Evolutionary conservation across 768 basidiomycete species (phyloP).

Genomic region (Tylopilus rubrobrunneus): DNA sequence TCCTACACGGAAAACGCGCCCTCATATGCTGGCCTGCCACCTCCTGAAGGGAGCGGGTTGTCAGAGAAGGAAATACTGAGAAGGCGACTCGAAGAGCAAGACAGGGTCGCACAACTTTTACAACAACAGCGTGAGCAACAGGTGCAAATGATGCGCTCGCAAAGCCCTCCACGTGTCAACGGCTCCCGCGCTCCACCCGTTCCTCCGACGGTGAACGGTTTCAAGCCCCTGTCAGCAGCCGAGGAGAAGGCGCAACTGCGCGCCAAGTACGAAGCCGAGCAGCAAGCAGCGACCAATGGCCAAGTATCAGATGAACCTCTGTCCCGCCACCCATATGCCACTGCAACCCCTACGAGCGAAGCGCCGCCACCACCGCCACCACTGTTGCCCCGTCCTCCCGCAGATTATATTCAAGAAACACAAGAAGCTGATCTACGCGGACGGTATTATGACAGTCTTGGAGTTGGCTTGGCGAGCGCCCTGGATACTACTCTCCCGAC

Average conservation of each 20-base stretch:
- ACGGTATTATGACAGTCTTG: constrained; percentile 31
- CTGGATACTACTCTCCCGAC: constrained; percentile 32
- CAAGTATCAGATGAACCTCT: not conserved
- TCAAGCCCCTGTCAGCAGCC: constrained; percentile 54
- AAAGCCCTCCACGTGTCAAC: constrained; percentile 27
- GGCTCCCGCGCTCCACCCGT: constrained; percentile 29
- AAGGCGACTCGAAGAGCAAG: constrained; percentile 54
- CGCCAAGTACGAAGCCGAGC: constrained; percentile 61
- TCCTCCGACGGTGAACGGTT: constrained; percentile 23
- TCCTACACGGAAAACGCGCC: constrained; percentile 19
- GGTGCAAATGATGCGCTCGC: constrained; percentile 8
- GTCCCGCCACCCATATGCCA: constrained; percentile 16
- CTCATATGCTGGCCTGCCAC: constrained; percentile 19
- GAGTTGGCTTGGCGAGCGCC: constrained; percentile 27
- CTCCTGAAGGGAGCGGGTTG: constrained; percentile 24
- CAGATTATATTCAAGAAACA: constrained; percentile 78
- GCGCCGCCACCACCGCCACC: constrained; percentile 63
- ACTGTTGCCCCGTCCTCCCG: constrained; percentile 71
- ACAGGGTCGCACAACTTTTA: constrained; percentile 35
- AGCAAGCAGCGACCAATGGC: constrained; percentile 32
- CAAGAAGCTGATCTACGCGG: constrained; percentile 67
- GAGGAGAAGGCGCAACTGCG: constrained; percentile 75
- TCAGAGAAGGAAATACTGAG: constrained; percentile 59
- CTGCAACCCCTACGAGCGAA: constrained; percentile 7
- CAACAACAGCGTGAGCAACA: constrained; percentile 15